Evolutionary conservation across 2,329 filamentous ascomycete species (phyloP), one percentile per base, ranked within the genome.

Genomic region (Aspergillus spinulosporus): DNA sequence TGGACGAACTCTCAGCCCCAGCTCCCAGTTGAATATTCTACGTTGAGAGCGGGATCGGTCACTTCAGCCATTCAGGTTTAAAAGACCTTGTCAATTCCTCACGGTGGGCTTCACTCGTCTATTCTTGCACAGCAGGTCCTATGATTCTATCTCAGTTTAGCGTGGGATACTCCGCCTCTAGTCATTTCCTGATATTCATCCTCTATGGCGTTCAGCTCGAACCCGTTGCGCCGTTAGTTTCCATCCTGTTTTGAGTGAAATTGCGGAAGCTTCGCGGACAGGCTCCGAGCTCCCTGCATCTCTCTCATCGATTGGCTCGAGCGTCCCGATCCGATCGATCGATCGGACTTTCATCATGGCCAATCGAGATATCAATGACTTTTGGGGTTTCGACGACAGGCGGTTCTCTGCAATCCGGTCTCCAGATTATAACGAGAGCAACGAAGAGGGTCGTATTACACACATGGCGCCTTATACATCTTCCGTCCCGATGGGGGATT

Each of bases 311-410:
- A 64, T 64, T 64, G 62, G 62, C 43, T 47, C 52, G 36, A 9
- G 9, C 14, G 39, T 34, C 36, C 36, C 26, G 49, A 57, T 59
- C 49, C 29, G 57, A 61, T 61, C 63, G 63, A 64, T 64, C 61
- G 61, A 54, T 42, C 52, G 55, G 51, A 51, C 47, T 40, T 49
- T 34, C 15, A 50, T 39, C 36, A 59, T 52, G 52, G 52, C 59
- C 52, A 52, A 56, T 52, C 52, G 54, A 44, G 59, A 40, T 31
- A 60, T 62, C 47, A 57, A 61, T 53, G 55, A 58, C 39, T 59
- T 59, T 54, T 57, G 59, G 37, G 50, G 34, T 46, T 62, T 58
- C 59, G 59, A 62, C 52, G 53, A 60, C 42, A 45, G 51, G 14
- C 55, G 59, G 34, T 65, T 62, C 54, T 46, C 54, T 21, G 15